Base-by-base conservation (phyloP, 176 grass and related monocot genomes). In the Paspalum notatum region DNA sequence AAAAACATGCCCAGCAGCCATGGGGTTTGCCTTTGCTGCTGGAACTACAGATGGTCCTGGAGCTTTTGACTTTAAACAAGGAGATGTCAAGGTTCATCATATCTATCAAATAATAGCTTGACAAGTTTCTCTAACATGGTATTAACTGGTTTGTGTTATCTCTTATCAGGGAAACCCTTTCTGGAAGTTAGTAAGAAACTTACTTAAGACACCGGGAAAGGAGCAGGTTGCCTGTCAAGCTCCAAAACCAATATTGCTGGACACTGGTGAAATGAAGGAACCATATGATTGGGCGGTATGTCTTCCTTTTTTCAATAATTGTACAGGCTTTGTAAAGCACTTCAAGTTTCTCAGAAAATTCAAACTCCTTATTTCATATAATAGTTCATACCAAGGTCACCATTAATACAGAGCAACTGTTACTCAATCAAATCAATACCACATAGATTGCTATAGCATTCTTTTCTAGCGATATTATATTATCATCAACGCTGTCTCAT, bases 11-110 rank as follows among this genome's bases (percentile, higher is more conserved):
- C 96, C 92, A 76, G 92, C 92, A 48, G 92, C 96, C 48, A 91
- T 98, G 96, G 96, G 96, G 17, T 98, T 93, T 66, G 90, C 92
- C 71, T 98, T 98, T 88, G 96, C 92, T 72, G 96, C 96, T 80
- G 95, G 95, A 84, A 98, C 95, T 62, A 99, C 96, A 46, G 92
- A 99, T 85, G 96, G 96, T 10, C 96, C 96, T 86, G 96, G 96
- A 52, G 90, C 90, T 74, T 98, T 95, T 88, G 96, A 98, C 87
- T 98, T 98, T 70, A 82, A 80, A 68, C 96, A 98, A 93, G 96
- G 92, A 84, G 96, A 98, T 85, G 82, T 75, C 62, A 84, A 90
- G 91, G 96, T 98, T 92, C 32, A 79, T 63, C 73, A 41, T 70
- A 56, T 66, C 21, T 42, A 86, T 73, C 16, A 85, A 71, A 85